These are phyloP conservation scores for Aureobasidium lini DNA, from an alignment of 2,329 filamentous ascomycete species.

Conservation along the genomic window DNA sequence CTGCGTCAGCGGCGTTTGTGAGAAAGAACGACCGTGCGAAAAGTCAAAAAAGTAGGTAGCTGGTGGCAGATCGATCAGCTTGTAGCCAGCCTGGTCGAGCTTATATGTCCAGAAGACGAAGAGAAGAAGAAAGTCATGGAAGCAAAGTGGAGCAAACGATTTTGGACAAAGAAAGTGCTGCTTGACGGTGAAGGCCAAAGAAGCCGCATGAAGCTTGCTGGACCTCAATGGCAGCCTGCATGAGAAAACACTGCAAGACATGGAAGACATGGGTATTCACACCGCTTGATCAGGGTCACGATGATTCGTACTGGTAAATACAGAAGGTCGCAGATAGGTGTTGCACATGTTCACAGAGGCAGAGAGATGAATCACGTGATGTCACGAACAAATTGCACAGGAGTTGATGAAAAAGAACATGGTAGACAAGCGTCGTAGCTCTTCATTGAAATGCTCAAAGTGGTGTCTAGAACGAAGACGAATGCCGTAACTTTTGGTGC, in stretches of 20 bases:
- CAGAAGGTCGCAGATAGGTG: no score
- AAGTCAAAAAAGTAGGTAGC: conserved; percentile 4
- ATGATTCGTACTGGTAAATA: background rate
- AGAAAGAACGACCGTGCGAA: conserved; percentile 1
- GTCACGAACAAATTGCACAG: background rate
- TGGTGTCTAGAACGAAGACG: conserved; percentile 15
- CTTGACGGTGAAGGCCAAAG: background rate
- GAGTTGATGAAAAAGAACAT: background rate
- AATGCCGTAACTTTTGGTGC: conserved; percentile 15
- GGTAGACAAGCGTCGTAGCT: conserved; percentile 11
- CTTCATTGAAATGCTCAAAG: conserved; percentile 14
- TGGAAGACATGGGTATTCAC: background rate
- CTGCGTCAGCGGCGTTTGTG: conserved; percentile 14
- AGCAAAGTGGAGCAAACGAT: background rate
- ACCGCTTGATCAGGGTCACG: background rate
- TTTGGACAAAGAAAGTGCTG: background rate
- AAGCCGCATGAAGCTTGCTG: background rate
- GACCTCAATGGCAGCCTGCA: conserved; percentile 6
- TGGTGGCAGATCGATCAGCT: background rate
- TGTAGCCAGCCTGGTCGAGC: background rate
- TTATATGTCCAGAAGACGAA: background rate
- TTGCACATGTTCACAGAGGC: no score
- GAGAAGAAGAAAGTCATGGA: background rate
- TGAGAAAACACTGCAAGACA: background rate
- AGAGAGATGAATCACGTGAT: background rate